A percentile compares a stretch with the other conserved stretches of the same genome.
phyloP scores from a whole-genome alignment of 768 basidiomycete species.

The Boletus speciosus region DNA sequence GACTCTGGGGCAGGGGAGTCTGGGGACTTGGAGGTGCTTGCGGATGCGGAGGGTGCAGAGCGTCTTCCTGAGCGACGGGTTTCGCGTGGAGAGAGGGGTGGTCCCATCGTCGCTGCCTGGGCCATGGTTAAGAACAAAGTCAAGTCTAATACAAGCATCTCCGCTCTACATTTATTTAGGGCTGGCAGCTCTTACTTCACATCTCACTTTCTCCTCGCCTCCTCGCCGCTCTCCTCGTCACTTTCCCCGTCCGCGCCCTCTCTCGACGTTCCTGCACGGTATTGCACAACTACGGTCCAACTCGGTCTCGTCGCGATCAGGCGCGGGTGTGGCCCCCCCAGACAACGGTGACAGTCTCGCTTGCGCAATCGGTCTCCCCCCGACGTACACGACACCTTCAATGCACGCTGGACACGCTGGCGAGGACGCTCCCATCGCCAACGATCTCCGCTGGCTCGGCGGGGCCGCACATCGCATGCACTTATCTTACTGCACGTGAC shows the following conservation, averaged over 20 bases:
- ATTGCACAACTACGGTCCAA: not conserved
- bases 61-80: constrained; percentile 76
- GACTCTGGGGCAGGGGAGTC: constrained; percentile 58
- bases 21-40: constrained; percentile 70
- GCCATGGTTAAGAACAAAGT: constrained; percentile 43
- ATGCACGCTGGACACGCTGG: constrained; percentile 5
- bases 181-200: constrained; percentile 29
- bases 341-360: not conserved
- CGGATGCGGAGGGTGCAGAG: constrained; percentile 61
- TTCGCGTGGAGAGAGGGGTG: constrained; percentile 73
- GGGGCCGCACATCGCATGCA: constrained; percentile 11
- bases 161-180: constrained; percentile 33
- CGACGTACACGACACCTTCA: not conserved
- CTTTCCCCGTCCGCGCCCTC: not conserved
- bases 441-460: constrained; percentile 11
- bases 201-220: not conserved
- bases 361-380: constrained; percentile 1
- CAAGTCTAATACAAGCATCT: constrained; percentile 1
- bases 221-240: constrained; percentile 1
- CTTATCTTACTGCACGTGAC: constrained; percentile 29
- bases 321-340: not conserved
- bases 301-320: constrained; percentile 19
- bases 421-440: not conserved
- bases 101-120: constrained; percentile 68
- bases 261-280: not conserved